A percentile compares a stretch with the other conserved stretches of the same genome.
These are phyloP conservation scores for Ceratobasidium sp. DNA, from an alignment of 1,284 basidiomycete species.

Conservation along the genomic window DNA sequence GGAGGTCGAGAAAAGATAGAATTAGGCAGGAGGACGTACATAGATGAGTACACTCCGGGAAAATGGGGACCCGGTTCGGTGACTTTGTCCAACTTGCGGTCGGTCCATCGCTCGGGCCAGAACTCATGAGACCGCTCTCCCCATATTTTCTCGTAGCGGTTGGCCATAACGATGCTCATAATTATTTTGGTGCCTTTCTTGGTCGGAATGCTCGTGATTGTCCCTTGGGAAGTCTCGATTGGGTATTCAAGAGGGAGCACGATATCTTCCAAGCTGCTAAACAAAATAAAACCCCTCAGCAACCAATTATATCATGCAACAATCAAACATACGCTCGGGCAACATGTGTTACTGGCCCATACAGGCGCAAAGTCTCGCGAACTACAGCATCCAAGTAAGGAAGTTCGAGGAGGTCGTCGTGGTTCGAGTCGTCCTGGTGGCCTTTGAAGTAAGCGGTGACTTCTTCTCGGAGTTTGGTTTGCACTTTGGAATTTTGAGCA, in stretches of 20 bases:
- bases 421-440: conserved; percentile 48
- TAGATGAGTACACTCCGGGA: conserved; percentile 36
- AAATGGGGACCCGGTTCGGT: conserved; percentile 19
- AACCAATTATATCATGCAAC: too few relatives aligned
- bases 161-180: conserved; percentile 47
- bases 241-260: conserved; percentile 21
- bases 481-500: conserved; percentile 55
- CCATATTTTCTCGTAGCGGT: conserved; percentile 48
- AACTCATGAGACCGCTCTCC: conserved; percentile 17
- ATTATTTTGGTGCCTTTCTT: conserved; percentile 47
- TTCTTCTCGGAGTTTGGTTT: conserved; percentile 55
- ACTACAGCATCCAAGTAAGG: conserved; percentile 61
- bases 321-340: conserved; percentile 62
- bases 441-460: conserved; percentile 50
- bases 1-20: not conserved
- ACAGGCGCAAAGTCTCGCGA: conserved; percentile 62
- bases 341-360: conserved; percentile 71
- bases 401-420: conserved; percentile 56
- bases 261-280: conserved; percentile 16
- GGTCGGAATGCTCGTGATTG: conserved; percentile 39
- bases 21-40: not conserved
- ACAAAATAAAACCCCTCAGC: too few relatives aligned
- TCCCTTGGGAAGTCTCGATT: conserved; percentile 19
- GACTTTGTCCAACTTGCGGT: conserved; percentile 16
- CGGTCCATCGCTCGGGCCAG: conserved; percentile 20